Conservation (phyloP, 768 basidiomycete species). For the Lactarius hatsudake region DNA sequence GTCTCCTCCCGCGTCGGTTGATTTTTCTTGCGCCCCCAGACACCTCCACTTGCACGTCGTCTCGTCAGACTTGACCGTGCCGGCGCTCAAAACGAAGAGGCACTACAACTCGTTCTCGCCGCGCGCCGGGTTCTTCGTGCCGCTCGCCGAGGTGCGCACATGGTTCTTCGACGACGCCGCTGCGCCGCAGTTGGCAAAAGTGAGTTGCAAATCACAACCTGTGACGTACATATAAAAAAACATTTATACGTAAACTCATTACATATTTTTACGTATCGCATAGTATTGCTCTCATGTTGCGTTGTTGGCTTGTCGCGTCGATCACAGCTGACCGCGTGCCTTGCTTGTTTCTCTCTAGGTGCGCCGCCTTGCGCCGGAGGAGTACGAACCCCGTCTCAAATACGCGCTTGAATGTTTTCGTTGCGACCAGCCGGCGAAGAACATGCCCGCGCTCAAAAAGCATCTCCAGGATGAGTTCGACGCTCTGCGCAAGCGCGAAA, state of each 20-base stretch:
- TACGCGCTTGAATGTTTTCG: conserved; percentile 65
- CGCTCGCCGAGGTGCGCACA: conserved; percentile 69
- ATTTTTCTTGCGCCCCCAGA: conserved; percentile 41
- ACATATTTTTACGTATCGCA: not conserved
- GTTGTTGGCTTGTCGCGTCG: not conserved
- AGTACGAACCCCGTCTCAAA: conserved; percentile 68
- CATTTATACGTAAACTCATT: too few species aligned
- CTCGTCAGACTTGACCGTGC: conserved; percentile 71
- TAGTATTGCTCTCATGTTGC: not conserved
- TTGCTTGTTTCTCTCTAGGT: not conserved
- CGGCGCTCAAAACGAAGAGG: conserved; percentile 77
- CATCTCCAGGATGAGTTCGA: conserved; percentile 80
- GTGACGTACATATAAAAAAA: too few species aligned
- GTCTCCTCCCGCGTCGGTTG: too few species aligned
- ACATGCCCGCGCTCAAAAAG: conserved; percentile 69
- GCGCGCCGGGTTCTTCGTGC: conserved; percentile 76
- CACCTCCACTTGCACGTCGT: conserved; percentile 86
- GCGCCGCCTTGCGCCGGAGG: conserved; percentile 44
- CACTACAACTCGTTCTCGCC: conserved; percentile 94
- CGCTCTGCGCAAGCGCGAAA: conserved; percentile 14
- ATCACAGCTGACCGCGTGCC: not conserved
- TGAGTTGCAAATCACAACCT: conserved; percentile 34
- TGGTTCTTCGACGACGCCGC: conserved; percentile 58
- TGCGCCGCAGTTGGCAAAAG: conserved; percentile 46
- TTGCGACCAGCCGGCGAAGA: conserved; percentile 61